Base-by-base conservation (phyloP, 148 eudicot species). In the Silene latifolia region DNA sequence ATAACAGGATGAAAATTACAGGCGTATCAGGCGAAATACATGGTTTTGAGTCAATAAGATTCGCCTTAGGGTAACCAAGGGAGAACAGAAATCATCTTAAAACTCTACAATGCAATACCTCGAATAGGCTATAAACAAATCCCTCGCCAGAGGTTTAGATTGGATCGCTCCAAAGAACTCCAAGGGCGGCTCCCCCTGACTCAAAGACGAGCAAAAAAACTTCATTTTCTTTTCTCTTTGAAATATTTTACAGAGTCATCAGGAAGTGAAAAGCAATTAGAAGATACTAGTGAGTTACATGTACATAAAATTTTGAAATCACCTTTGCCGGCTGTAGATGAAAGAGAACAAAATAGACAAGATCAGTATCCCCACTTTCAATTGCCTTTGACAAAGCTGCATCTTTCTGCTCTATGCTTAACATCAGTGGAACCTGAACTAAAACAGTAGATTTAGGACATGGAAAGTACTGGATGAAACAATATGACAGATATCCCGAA, bases 321-420 rank as follows among this genome's bases (percentile, higher is more conserved):
- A 95, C 99, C 94, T 95, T 95, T 74, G 86, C 90, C 96, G 89
- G 35, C 35, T 32, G 88, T 66, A 90, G 86, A 84, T 95, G 97
- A 82, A 92, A 95, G 42, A 95, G 76, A 42, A 92, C 99, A 84
- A 95, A 90, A 83, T 92, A 92, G 67, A 90, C 92, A 76, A 92
- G 97, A 86, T 92, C 99, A 77, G 97, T 92, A 78, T 95, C 99
- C 78, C 98, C 99, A 80, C 99, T 90, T 87, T 92, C 97, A 68
- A 87, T 88, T 76, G 99, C 90, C 86, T 92, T 95, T 71, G 84
- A 65, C 77, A 95, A 88, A 81, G 99, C 97, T 47, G 91, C 71
- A 78, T 92, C 94, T 87, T 92, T 94, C 85, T 95, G 96, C 78
- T 92, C 98, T 68, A 95, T 95, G 85, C 97, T 92, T 48, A 95